Base-by-base conservation (phyloP, 305 asterid genomes). In the Fraxinus baroniana region DNA sequence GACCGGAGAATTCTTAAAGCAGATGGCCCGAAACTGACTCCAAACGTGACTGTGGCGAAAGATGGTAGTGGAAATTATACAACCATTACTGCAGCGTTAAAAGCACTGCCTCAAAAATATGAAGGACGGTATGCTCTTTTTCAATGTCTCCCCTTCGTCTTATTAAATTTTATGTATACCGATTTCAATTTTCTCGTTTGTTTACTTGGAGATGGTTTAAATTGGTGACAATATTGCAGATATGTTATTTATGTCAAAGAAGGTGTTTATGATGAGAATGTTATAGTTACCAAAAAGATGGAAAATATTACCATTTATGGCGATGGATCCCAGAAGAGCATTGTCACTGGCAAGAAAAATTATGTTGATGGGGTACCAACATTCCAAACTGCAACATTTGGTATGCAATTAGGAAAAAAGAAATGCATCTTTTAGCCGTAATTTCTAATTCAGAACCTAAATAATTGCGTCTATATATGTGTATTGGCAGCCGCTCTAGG, bases 261-360 rank as follows among this genome's bases (percentile, higher is more conserved):
- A 85, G 99, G 98, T 2, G 81, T 94, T 7, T 95, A 95, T 55
- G 90, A 86, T 1, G 98, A 94, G 87, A 90, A 68, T 24, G 97
- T 95, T 35, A 78, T 88, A 0, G 88, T 95, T 12, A 84, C 92
- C 1, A 93, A 90, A 84, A 82, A 87, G 49, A 93, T 93, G 97
- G 90, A 70, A 7, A 95, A 95, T 55, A 78, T 95, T 3, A 93
- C 99, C n/a, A 92, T 95, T 39, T 87, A 89, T 18, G 99, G 99
- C 10, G 98, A 89, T 3, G 99, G 99, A 86, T 95, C 99, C 0
- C 97, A 95, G 83, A 95, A 95, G 86, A 92, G 91, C 89, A 74
- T 95, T 15, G 70, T 95, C 85, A 87, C 95, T 0, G 98, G 98
- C 55, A 90, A 66, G 88, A 95, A 94, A 86, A 94, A 89, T 46